Percentiles rank a stretch among this genome's conserved stretches.
phyloP scores from a whole-genome alignment of 148 eudicot genomes.

The Rhododendron mucronatum region DNA sequence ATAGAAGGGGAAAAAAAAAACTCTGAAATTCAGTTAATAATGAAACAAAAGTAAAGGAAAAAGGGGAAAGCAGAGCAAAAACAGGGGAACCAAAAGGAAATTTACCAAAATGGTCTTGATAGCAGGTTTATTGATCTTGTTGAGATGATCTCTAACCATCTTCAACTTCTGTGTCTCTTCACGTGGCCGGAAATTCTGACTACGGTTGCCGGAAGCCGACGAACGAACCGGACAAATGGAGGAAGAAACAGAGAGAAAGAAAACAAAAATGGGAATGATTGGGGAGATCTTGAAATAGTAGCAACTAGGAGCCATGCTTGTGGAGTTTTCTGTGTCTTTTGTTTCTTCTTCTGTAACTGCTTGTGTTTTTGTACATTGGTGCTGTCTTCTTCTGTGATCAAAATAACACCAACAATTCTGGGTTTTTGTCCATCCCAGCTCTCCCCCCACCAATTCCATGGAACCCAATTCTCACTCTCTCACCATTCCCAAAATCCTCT shows the following conservation, averaged over 20 bases:
- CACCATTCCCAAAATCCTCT: constrained; percentile 19
- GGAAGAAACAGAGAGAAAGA: constrained; percentile 36
- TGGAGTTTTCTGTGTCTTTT: neutral
- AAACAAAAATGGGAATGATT: constrained; percentile 48
- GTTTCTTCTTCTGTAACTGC: constrained; percentile 27
- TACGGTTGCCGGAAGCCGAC: constrained; percentile 14
- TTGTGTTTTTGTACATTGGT: constrained; percentile 27
- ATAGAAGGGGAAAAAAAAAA: neutral
- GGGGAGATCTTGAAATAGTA: constrained; percentile 35
- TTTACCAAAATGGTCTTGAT: constrained; percentile 73
- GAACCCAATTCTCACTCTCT: constrained; percentile 19
- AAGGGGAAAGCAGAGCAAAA: neutral
- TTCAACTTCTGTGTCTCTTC: constrained; percentile 39
- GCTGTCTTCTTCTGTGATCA: constrained; percentile 44
- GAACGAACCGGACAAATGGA: constrained; percentile 35
- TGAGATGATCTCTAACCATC: constrained; percentile 55
- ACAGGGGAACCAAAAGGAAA: constrained; percentile 30
- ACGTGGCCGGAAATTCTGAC: constrained; percentile 41
- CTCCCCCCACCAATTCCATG: constrained; percentile 14
- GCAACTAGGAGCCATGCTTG: constrained; percentile 21
- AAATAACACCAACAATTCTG: constrained; percentile 13
- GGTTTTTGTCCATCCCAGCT: constrained; percentile 20
- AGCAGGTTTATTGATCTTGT: constrained; percentile 73
- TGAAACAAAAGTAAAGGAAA: neutral
- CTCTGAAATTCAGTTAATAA: neutral